Base-by-base conservation (phyloP, 148 eudicot species). In the Fagopyrum tataricum region DNA sequence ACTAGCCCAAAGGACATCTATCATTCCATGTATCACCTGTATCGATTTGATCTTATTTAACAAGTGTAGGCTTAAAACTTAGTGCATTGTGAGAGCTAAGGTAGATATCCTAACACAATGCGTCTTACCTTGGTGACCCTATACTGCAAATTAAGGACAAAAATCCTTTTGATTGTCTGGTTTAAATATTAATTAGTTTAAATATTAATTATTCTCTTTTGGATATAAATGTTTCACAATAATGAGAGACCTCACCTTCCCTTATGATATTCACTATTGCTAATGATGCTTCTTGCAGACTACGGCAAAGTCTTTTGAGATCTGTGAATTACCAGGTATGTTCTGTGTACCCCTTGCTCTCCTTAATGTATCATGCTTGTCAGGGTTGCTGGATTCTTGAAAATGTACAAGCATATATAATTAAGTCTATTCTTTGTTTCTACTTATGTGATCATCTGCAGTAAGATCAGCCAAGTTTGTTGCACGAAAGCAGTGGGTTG, bases 221-320 rank as follows among this genome's bases (percentile, higher is more conserved):
- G 41, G 73, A 47, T 71, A 17, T 44, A 70, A 18, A 44, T 44
- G 21, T 43, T 44, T 31, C 51, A n/a, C 7, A 44, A 44, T 68
- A 15, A 7, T 23, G 37, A 6, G 21, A 53, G 4, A 41, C 23
- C 21, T 20, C 20, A 49, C 18, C 51, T 62, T 17, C 7, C 26
- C 17, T 48, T 39, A 20, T 41, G 7, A 56, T 72, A 7, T 24
- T 7, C 0, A 71, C 9, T 7, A 12, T 31, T 76, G 40, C 17
- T 46, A 70, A 26, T 52, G 39, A 3, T 26, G 72, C 51, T 51
- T 66, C 70, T 59, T 76, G 72, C 89, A 91, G 97, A 86, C 78
- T 5, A 74, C 85, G 86, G 85, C 79, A 46, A 91, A 87, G 79
- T 86, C 92, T 20, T 87, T 91, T 64, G 90, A 86, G 82, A 88